These are phyloP conservation scores for Capillidium heterosporum DNA, from an alignment of 371 early-diverging fungal genomes.

Conservation along the genomic window DNA sequence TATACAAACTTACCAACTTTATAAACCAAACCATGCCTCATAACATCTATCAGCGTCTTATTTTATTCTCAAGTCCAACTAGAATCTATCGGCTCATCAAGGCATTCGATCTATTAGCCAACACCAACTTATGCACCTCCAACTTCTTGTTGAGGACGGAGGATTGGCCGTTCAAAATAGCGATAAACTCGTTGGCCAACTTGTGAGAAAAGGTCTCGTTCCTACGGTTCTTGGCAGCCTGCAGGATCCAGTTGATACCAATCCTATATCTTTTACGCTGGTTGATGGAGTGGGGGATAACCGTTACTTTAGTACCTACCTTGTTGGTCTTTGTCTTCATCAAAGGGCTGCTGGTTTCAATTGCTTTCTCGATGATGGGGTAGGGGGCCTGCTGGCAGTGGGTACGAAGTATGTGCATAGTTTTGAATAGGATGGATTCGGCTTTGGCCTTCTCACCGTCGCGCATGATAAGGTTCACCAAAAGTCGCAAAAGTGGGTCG, in stretches of 20 bases:
- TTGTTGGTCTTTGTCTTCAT: slow-evolving; percentile 46
- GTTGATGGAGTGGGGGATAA: slow-evolving; percentile 60
- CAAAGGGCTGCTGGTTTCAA: slow-evolving; percentile 58
- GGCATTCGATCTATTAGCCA: slow-evolving; percentile 65
- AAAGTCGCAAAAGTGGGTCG: slow-evolving; percentile 51
- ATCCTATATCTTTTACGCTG: slow-evolving; percentile 61
- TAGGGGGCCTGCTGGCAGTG: slow-evolving; percentile 47
- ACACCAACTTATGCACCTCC: slow-evolving; percentile 39
- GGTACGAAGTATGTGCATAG: slow-evolving; percentile 44
- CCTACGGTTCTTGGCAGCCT: slow-evolving; percentile 43
- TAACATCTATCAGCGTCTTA: too few relatives aligned
- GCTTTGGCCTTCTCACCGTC: slow-evolving; percentile 69
- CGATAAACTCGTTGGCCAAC: slow-evolving; percentile 62
- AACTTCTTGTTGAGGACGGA: slow-evolving; percentile 37
- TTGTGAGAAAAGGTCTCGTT: slow-evolving; percentile 47
- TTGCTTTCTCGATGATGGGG: slow-evolving; percentile 38
- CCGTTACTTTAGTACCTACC: slow-evolving; percentile 63
- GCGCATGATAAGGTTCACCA: slow-evolving; percentile 73
- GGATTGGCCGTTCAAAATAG: slow-evolving; percentile 55
- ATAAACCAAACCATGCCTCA: too few relatives aligned
- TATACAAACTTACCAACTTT: too few relatives aligned
- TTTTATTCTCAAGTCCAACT: too few relatives aligned
- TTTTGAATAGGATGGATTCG: slow-evolving; percentile 41
- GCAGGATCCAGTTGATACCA: slow-evolving; percentile 78
- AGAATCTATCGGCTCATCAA: neutral